Evolutionary conservation across 176 grass and related monocot species (phyloP).

Genomic region (Aegilops sharonensis): DNA sequence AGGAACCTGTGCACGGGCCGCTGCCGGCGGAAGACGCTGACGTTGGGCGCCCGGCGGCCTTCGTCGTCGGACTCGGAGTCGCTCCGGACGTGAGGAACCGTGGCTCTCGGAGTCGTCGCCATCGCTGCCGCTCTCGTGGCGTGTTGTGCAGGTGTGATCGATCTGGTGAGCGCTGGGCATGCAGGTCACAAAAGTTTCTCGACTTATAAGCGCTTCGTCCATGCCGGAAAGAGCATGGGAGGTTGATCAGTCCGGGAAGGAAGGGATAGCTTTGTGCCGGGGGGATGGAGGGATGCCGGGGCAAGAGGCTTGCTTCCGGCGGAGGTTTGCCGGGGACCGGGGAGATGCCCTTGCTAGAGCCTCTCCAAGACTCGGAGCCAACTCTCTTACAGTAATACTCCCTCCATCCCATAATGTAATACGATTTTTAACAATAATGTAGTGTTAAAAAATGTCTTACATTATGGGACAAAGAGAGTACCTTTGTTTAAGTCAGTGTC

Average conservation of each 20-base stretch:
- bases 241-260: neutral
- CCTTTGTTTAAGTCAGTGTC: too few species aligned
- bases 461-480: too few species aligned
- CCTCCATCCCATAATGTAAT: too few species aligned
- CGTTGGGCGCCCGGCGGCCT: neutral
- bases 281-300: neutral
- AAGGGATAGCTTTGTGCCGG: too few species aligned
- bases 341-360: slow-evolving; percentile 1
- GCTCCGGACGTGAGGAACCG: slow-evolving; percentile 36
- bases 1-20: slow-evolving; percentile 48
- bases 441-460: too few species aligned
- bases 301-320: slow-evolving; percentile 33
- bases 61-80: slow-evolving; percentile 41
- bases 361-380: too few species aligned
- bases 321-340: slow-evolving; percentile 13
- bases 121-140: neutral
- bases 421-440: too few species aligned
- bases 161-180: neutral
- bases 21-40: slow-evolving; percentile 6
- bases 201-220: slow-evolving; percentile 26
- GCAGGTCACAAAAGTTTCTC: neutral
- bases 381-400: too few species aligned
- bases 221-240: neutral
- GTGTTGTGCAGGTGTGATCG: neutral
- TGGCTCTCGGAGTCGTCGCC: neutral